Conservation (phyloP, 441 rosid species). For the Eruca vesicaria region DNA sequence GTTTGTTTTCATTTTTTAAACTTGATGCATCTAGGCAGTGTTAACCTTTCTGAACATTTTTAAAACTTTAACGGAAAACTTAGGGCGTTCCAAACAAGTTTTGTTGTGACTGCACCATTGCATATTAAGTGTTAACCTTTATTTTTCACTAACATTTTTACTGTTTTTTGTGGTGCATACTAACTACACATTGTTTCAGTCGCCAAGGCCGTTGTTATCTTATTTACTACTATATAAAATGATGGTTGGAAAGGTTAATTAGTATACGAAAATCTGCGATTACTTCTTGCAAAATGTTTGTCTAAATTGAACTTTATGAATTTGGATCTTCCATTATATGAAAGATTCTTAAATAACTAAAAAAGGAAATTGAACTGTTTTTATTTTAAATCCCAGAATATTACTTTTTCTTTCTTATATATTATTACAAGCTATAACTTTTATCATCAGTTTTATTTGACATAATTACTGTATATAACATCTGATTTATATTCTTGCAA, state of each 20-base stretch:
- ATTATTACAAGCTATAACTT: neutral
- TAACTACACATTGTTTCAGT: neutral
- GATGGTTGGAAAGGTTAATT: neutral
- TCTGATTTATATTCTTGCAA: neutral
- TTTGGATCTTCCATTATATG: neutral
- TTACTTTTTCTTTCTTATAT: neutral
- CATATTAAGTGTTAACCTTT: neutral
- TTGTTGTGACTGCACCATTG: neutral
- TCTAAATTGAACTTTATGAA: neutral
- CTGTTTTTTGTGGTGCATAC: neutral
- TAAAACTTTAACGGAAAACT: neutral
- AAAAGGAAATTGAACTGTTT: neutral
- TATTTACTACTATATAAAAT: neutral
- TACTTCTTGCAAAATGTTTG: neutral
- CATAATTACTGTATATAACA: neutral
- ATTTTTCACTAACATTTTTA: neutral
- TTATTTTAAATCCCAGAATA: neutral
- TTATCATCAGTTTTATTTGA: neutral
- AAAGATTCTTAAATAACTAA: neutral
- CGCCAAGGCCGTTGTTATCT: neutral
- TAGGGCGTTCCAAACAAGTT: neutral
- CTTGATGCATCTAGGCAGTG: neutral
- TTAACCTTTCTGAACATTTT: neutral
- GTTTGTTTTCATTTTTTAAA: neutral
- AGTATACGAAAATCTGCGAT: neutral